Evolutionary conservation across 2,329 filamentous ascomycete genomes (phyloP).

Genomic region (Dothiorella sarmentorum): DNA sequence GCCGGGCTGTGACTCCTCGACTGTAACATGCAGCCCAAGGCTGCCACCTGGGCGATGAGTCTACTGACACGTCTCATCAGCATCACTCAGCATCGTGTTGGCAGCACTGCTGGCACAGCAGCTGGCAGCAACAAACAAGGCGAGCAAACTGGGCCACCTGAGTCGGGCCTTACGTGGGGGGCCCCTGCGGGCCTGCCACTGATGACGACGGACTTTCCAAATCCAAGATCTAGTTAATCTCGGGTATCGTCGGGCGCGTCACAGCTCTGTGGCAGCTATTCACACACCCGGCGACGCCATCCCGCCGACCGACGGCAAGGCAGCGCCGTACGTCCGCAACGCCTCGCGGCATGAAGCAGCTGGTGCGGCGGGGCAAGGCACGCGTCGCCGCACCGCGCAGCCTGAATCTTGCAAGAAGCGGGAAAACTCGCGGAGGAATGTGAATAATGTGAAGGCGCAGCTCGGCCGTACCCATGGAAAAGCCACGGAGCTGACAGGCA

Average conservation of each 20-base stretch:
- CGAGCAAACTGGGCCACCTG: not conserved
- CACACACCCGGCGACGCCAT: too few species aligned
- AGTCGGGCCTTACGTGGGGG: too few species aligned
- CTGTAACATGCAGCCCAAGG: not conserved
- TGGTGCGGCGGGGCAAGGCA: not conserved
- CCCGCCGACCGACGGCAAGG: too few species aligned
- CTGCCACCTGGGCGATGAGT: not conserved
- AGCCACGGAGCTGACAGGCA: too few species aligned
- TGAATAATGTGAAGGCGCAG: too few species aligned
- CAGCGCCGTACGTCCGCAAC: too few species aligned
- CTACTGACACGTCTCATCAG: constrained; percentile 8
- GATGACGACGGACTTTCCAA: too few species aligned
- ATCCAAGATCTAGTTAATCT: not conserved
- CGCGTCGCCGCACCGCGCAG: not conserved
- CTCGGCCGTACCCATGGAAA: too few species aligned
- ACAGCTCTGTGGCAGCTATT: too few species aligned
- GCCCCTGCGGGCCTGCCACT: not conserved
- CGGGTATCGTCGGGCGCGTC: not conserved
- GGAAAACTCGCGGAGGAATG: too few species aligned
- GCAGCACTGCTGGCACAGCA: not conserved
- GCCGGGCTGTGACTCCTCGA: not conserved
- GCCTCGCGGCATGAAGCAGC: not conserved
- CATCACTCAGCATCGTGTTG: not conserved
- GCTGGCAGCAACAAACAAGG: not conserved
- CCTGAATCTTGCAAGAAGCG: not conserved